phyloP scores from a whole-genome alignment of 2,329 filamentous ascomycete species.

The Huntiella omanensis region DNA sequence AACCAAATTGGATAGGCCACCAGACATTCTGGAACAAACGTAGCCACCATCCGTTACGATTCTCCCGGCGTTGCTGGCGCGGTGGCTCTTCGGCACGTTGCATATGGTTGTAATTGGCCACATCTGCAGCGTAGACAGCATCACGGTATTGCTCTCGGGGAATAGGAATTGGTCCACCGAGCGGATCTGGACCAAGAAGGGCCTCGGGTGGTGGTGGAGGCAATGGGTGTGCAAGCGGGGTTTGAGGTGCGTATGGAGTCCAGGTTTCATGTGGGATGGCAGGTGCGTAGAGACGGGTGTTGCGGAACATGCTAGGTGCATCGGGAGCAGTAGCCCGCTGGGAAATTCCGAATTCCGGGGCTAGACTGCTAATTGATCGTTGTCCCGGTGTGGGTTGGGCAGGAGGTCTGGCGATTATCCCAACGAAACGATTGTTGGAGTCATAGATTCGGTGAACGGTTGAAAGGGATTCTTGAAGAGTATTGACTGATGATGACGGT shows the following conservation, averaged over 20 bases:
- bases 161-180: background rate
- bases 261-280: background rate
- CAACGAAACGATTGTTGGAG: too few relatives aligned
- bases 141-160: background rate
- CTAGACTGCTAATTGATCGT: too few relatives aligned
- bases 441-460: too few relatives aligned
- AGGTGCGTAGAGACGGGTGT: background rate
- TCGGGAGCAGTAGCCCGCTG: background rate
- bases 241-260: background rate
- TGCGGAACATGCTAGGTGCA: background rate
- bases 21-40: too few relatives aligned
- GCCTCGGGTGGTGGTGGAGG: background rate
- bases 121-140: background rate
- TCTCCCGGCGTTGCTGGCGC: background rate
- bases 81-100: background rate
- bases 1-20: too few relatives aligned
- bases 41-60: too few relatives aligned
- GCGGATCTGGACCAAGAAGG: background rate
- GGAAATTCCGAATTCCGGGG: too few relatives aligned
- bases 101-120: background rate
- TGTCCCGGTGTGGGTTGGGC: too few relatives aligned
- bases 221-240: background rate
- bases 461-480: too few relatives aligned
- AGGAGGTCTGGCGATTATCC: too few relatives aligned
- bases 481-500: too few relatives aligned